phyloP scores from a whole-genome alignment of 768 basidiomycete species.

The Fomitopsis serialis region DNA sequence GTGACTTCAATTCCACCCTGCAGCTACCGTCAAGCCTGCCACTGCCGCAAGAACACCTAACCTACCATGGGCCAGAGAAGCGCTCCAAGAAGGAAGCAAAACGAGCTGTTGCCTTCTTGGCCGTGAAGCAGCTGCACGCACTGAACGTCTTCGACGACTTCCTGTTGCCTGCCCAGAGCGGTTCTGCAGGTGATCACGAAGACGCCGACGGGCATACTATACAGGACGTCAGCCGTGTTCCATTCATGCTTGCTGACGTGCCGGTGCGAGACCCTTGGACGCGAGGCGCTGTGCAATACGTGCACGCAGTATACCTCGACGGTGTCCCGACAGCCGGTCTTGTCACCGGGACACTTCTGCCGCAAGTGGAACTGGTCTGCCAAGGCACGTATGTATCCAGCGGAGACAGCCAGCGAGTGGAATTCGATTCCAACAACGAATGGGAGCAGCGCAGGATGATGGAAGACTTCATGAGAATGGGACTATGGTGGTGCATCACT shows the following conservation, averaged over 20 bases:
- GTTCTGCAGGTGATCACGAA: constrained; percentile 41
- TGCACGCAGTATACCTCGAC: constrained; percentile 56
- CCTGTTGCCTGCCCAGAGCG: constrained; percentile 63
- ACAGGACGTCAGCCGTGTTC: constrained; percentile 38
- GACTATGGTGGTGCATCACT: constrained; percentile 60
- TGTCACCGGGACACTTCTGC: constrained; percentile 58
- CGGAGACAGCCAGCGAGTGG: constrained; percentile 28
- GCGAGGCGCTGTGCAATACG: constrained; percentile 48
- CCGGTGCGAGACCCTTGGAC: constrained; percentile 64
- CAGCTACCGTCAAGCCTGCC: constrained; percentile 64
- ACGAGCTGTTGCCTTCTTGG: constrained; percentile 76
- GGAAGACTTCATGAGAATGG: constrained; percentile 58
- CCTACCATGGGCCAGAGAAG: constrained; percentile 53
- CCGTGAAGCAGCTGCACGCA: constrained; percentile 61
- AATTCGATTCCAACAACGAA: constrained; percentile 42
- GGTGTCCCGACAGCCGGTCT: constrained; percentile 51
- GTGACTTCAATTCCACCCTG: constrained; percentile 54
- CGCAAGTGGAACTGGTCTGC: constrained; percentile 37
- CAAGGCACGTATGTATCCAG: constrained; percentile 33
- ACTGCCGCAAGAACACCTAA: constrained; percentile 46
- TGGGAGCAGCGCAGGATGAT: constrained; percentile 44
- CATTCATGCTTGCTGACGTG: constrained; percentile 54
- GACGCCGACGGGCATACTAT: constrained; percentile 48
- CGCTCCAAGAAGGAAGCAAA: constrained; percentile 77
- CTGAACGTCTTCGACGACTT: constrained; percentile 81